phyloP scores from a whole-genome alignment of 1,284 basidiomycete species.

The Ustilago tritici region DNA sequence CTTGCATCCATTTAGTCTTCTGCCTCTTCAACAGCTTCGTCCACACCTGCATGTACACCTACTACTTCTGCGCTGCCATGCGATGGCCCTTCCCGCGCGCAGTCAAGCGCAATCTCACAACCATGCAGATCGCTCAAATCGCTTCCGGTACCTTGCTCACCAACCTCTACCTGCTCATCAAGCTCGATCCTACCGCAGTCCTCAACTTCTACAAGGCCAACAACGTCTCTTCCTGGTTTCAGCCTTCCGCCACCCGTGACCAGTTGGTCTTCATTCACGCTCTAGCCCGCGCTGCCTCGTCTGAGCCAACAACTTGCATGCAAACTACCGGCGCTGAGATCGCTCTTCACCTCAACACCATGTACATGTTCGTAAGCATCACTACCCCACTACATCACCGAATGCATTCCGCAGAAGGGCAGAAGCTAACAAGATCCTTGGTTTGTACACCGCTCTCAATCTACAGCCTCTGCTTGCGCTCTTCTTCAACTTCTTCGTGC shows the following conservation, averaged over 20 bases:
- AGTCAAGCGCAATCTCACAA: slow-evolving; percentile 64
- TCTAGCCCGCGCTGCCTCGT: slow-evolving; percentile 21
- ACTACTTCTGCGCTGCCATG: slow-evolving; percentile 63
- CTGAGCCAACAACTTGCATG: slow-evolving; percentile 46
- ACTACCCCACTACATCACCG: neutral
- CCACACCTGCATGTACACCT: slow-evolving; percentile 62
- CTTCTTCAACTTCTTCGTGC: slow-evolving; percentile 62
- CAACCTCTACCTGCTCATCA: slow-evolving; percentile 57
- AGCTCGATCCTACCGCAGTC: slow-evolving; percentile 37
- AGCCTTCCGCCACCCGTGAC: slow-evolving; percentile 1
- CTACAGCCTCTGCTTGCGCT: slow-evolving; percentile 57
- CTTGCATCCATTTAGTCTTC: slow-evolving; percentile 43
- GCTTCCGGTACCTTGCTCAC: slow-evolving; percentile 60
- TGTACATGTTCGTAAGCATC: slow-evolving; percentile 60
- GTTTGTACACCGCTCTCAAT: too few species aligned
- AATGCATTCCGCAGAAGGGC: neutral
- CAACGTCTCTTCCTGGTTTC: slow-evolving; percentile 24
- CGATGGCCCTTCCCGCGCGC: slow-evolving; percentile 58
- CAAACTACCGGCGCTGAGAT: slow-evolving; percentile 54
- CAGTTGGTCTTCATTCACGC: slow-evolving; percentile 38
- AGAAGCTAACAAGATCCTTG: neutral
- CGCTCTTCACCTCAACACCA: slow-evolving; percentile 61
- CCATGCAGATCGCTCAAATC: slow-evolving; percentile 63
- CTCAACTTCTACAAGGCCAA: slow-evolving; percentile 25
- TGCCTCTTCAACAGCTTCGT: slow-evolving; percentile 65